A percentile compares a stretch with the other conserved stretches of the same genome.
Conservation (phyloP, 129 eudicot species). For the Sambucus nigra region DNA sequence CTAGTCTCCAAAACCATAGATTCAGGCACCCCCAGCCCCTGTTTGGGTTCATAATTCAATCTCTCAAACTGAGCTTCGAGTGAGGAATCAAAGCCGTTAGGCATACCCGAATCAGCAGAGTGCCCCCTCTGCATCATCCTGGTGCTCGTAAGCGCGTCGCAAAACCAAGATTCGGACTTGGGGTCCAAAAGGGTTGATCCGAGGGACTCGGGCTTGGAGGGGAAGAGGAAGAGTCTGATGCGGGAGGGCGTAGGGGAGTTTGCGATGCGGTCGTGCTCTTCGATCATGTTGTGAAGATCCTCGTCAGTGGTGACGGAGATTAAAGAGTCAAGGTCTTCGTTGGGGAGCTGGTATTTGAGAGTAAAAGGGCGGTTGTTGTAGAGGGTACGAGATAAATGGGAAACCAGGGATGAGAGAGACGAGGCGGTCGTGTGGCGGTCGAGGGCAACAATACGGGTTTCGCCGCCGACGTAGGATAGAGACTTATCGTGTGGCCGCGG, state of each 20-base stretch:
- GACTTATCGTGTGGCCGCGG: constrained; percentile 77
- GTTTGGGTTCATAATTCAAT: constrained; percentile 19
- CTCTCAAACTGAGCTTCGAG: constrained; percentile 28
- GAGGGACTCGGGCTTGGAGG: constrained; percentile 37
- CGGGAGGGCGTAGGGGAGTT: constrained; percentile 35
- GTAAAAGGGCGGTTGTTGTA: constrained; percentile 47
- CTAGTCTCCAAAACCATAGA: constrained; percentile 69
- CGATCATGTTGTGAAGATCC: constrained; percentile 68
- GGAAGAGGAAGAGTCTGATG: constrained; percentile 61
- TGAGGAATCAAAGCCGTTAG: constrained; percentile 24
- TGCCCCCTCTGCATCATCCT: constrained; percentile 47
- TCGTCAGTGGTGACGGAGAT: constrained; percentile 67
- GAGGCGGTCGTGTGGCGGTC: constrained; percentile 65
- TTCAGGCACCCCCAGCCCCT: constrained; percentile 46
- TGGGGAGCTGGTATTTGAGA: constrained; percentile 76
- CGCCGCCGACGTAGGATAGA: constrained; percentile 73
- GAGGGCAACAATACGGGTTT: constrained; percentile 77
- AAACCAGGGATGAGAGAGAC: constrained; percentile 31
- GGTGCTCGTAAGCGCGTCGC: constrained; percentile 60
- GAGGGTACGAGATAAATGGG: constrained; percentile 50
- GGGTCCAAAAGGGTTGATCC: constrained; percentile 55
- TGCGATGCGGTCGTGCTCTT: constrained; percentile 56
- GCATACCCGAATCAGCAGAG: constrained; percentile 41
- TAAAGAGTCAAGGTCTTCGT: constrained; percentile 69
- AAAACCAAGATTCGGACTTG: constrained; percentile 65